Base-by-base conservation (phyloP, 345 rosid species). In the Carallia brachiata region DNA sequence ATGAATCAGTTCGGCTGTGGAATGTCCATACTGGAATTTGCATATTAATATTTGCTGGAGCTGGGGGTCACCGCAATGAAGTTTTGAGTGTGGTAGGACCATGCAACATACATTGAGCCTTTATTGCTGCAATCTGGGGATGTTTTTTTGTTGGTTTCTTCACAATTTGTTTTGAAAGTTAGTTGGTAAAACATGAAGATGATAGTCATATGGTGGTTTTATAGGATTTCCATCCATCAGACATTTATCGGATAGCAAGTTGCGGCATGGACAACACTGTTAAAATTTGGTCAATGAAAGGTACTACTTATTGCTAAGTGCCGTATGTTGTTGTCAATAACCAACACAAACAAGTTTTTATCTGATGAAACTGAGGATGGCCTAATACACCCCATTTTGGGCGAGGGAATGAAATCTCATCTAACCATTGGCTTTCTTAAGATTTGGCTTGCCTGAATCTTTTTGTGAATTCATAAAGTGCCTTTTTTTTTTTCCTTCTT, bases 241-340 rank as follows among this genome's bases (percentile, higher is more conserved):
- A 94, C 78, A 86, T 85, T n/a, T 80, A 84, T 74, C 88, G 92
- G 12, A 87, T 91, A 64, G 89, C 93, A 78, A 94, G 98, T 76
- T 91, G 98, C 83, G 97, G 97, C 66, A 91, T 94, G 97, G 96
- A 90, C 81, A 91, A 88, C 77, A 90, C 97, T 23, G 89, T 90
- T 59, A 94, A 91, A 74, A 90, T 94, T 71, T 94, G 98, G 98
- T 91, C 96, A 70, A 91, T 91, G 98, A 90, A 87, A 90, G 98
- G 98, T 94, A 73, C 73, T 30, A 19, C 44, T 27, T 44, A 57
- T 61, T 18, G 2, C 30, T 53, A 28, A 36, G 4, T 63, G 5
- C 63, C 3, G 4, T 62, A 18, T 6, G 40, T 63, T 36, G 39
- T 54, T 39, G 27, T 52, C 6, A 34, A 44, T 3, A 50, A 32